phyloP scores from a whole-genome alignment of 176 grass and related monocot genomes.

The Aegilops umbellulata region DNA sequence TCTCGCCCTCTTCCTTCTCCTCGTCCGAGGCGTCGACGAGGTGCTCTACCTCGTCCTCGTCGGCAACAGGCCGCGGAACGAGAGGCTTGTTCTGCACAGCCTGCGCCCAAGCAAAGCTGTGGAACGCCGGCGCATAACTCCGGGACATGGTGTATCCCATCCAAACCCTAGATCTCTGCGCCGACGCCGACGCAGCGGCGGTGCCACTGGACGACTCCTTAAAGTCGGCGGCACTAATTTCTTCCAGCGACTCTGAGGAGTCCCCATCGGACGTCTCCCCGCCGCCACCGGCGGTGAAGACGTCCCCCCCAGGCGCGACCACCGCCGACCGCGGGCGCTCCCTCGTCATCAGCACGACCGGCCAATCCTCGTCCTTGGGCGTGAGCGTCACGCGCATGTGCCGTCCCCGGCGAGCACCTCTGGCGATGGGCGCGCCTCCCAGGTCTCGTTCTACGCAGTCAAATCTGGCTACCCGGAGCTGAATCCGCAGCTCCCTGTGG shows the following conservation, averaged over 20 bases:
- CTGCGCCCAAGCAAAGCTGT: conserved; percentile 90
- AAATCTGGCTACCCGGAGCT: conserved; percentile 20
- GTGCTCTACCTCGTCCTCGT: conserved; percentile 52
- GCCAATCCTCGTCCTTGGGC: conserved; percentile 43
- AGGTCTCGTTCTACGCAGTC: conserved; percentile 33
- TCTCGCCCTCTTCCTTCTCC: conserved; percentile 86
- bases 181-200: not conserved
- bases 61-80: conserved; percentile 23
- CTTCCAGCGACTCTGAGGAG: conserved; percentile 67
- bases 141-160: conserved; percentile 80
- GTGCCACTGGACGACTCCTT: conserved; percentile 23
- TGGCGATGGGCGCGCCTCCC: not conserved
- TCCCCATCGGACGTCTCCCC: conserved; percentile 64
- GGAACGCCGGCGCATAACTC: conserved; percentile 68
- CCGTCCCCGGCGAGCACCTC: not conserved
- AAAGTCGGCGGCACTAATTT: conserved; percentile 72
- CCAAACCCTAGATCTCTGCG: conserved; percentile 64
- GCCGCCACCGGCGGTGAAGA: conserved; percentile 6
- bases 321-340: conserved; percentile 56
- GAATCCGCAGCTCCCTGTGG: conserved; percentile 3
- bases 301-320: conserved; percentile 44
- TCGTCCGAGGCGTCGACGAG: conserved; percentile 44
- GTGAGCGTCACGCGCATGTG: conserved; percentile 47
- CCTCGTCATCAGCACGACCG: conserved; percentile 45
- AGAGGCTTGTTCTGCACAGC: conserved; percentile 94